Evolutionary conservation across 495 filamentous ascomycete genomes (phyloP), one percentile per base, ranked within the genome.

Genomic region (Xylaria venustula): DNA sequence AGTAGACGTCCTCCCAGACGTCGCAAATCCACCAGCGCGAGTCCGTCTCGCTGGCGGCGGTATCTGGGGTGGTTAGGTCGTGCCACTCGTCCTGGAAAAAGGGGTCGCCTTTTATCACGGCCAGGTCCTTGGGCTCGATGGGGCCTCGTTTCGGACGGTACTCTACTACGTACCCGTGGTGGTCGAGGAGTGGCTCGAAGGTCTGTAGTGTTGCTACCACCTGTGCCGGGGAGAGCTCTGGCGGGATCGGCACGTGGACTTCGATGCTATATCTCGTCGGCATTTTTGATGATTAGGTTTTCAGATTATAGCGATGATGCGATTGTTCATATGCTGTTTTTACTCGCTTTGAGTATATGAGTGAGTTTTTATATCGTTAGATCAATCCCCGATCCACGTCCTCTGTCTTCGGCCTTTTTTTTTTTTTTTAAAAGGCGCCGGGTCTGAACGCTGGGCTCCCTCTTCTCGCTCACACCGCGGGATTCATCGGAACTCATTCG

Each of bases 1-100:
- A 64, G 59, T 73, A 71, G 41, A 78, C 68, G 46, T 66, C 68
- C 51, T 78, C 74, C 62, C 63, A 62, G 54, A 76, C 67, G 50
- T 70, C 54, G 57, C 71, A 76, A 45, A 66, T 64, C 57, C 57
- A 60, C 57, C 57, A 60, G 9, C 26, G 20, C 1, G 56, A 50
- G 36, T 20, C 17, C 8, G 26, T 20, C 15, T 41, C 41, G 25
- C 15, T 30, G 28, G 14, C 17, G 42, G 9, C 9, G 28, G 23
- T 23, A 20, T 22, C 8, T 30, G 14, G 2, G 56, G 36, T 9
- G 58, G 44, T n/a, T 0, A 72, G 64, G n/a, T 66, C 59, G n/a
- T n/a, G 40, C 25, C 70, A 68, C 58, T 69, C 62, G 0, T 64
- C 46, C 53, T 26, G 62, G 65, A 77, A 78, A 50, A 74, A 72